phyloP scores from a whole-genome alignment of 1,284 basidiomycete species.

The Heterobasidion occidentale region DNA sequence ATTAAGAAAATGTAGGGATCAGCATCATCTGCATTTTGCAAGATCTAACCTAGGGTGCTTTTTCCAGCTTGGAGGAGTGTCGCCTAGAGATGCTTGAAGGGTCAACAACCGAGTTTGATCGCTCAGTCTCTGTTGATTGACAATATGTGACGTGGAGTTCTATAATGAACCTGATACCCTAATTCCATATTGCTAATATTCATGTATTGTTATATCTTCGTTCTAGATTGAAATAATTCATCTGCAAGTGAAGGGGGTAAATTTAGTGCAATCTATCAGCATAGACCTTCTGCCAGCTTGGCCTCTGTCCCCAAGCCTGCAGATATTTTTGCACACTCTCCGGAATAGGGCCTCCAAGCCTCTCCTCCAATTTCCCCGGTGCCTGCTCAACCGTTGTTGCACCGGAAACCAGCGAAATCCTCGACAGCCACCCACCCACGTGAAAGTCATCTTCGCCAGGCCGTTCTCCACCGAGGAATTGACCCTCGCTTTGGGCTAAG shows the following conservation, averaged over 20 bases:
- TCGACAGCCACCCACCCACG: conserved; percentile 8
- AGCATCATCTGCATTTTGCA: neutral
- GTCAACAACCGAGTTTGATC: conserved; percentile 34
- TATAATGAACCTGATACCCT: neutral
- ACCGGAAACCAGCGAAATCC: conserved; percentile 3
- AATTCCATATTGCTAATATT: neutral
- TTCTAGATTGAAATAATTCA: neutral
- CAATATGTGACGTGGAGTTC: no score
- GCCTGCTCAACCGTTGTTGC: conserved; percentile 14
- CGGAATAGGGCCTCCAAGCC: conserved; percentile 31
- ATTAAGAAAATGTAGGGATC: conserved; percentile 47
- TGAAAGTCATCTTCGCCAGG: conserved; percentile 11
- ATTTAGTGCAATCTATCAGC: conserved; percentile 13
- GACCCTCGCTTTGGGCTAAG: conserved; percentile 27
- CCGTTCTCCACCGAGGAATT: conserved; percentile 37
- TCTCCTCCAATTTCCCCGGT: conserved; percentile 29
- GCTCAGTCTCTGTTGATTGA: neutral
- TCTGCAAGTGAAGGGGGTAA: no score
- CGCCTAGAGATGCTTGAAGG: conserved; percentile 52
- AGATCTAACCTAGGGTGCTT: neutral
- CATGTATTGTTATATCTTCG: neutral
- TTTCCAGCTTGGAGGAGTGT: conserved; percentile 48
- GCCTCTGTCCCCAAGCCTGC: conserved; percentile 43
- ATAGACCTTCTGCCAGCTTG: conserved; percentile 53
- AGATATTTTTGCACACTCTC: conserved; percentile 35